Conservation (phyloP, 1,139 yeast genomes). For the Taiozyma onychis region DNA sequence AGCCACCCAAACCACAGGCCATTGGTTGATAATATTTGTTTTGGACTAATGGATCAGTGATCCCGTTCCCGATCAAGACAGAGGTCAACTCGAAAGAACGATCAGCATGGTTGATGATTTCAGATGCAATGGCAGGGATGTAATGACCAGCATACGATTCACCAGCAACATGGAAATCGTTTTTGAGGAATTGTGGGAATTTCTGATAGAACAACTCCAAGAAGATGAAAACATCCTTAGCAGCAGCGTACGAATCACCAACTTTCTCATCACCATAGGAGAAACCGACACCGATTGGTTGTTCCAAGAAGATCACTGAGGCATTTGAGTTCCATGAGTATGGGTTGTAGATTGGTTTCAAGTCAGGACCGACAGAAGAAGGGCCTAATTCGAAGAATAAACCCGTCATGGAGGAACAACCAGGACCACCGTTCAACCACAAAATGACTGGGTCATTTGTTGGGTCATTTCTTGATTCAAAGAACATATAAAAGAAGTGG, state of each 20-base stretch:
- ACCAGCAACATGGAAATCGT: slow-evolving; percentile 77
- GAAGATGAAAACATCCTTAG: slow-evolving; percentile 73
- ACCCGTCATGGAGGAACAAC: slow-evolving; percentile 67
- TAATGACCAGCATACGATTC: slow-evolving; percentile 90
- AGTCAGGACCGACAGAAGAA: slow-evolving; percentile 42
- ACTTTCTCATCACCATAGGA: slow-evolving; percentile 55
- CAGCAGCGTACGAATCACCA: slow-evolving; percentile 59
- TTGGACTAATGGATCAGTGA: slow-evolving; percentile 71
- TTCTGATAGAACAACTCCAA: slow-evolving; percentile 71
- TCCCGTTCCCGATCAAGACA: slow-evolving; percentile 77
- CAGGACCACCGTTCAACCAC: slow-evolving; percentile 78
- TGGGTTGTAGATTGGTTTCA: slow-evolving; percentile 53
- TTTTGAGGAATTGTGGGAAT: slow-evolving; percentile 54
- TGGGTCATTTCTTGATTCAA: slow-evolving; percentile 67
- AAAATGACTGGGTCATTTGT: slow-evolving; percentile 55
- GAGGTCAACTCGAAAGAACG: slow-evolving; percentile 64
- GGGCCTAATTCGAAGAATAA: slow-evolving; percentile 67
- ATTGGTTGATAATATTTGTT: slow-evolving; percentile 67
- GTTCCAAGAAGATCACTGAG: slow-evolving; percentile 63
- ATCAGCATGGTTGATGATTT: slow-evolving; percentile 60
- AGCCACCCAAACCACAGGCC: slow-evolving; percentile 84
- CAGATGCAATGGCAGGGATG: slow-evolving; percentile 73
- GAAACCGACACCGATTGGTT: slow-evolving; percentile 75
- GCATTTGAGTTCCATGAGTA: slow-evolving; percentile 69
- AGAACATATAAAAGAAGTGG: slow-evolving; percentile 79